These are phyloP conservation scores for Saturnispora halmiae DNA, from an alignment of 805 yeast genomes.

Conservation along the genomic window DNA sequence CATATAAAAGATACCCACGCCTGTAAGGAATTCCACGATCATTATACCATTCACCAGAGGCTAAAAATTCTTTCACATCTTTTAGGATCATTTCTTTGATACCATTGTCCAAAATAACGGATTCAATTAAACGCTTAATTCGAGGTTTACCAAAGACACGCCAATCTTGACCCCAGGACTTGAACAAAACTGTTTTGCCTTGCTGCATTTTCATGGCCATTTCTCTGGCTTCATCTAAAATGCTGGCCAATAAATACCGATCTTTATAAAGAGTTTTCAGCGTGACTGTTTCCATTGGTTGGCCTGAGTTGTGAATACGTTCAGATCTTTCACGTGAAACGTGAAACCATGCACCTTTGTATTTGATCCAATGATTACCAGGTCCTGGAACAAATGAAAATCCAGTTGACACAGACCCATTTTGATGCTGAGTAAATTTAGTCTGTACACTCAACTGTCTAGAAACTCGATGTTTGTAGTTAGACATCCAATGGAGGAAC, in stretches of 20 bases:
- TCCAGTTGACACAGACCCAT: slow-evolving; percentile 80
- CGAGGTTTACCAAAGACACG: slow-evolving; percentile 95
- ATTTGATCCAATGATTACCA: slow-evolving; percentile 81
- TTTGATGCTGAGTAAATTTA: slow-evolving; percentile 75
- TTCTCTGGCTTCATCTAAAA: slow-evolving; percentile 70
- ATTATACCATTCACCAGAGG: slow-evolving; percentile 83
- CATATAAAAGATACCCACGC: slow-evolving; percentile 86
- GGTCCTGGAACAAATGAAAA: slow-evolving; percentile 96
- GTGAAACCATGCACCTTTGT: slow-evolving; percentile 79
- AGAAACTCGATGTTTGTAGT: slow-evolving; percentile 61
- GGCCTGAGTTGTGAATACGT: slow-evolving; percentile 78
- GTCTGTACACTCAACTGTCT: slow-evolving; percentile 90
- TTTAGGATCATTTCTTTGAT: slow-evolving; percentile 53
- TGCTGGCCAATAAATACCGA: slow-evolving; percentile 54
- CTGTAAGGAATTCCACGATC: slow-evolving; percentile 97
- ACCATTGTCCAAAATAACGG: slow-evolving; percentile 77
- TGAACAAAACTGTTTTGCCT: slow-evolving; percentile 88
- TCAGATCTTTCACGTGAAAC: slow-evolving; percentile 89
- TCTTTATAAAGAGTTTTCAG: slow-evolving; percentile 84
- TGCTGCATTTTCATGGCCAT: slow-evolving; percentile 75
- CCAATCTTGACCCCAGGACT: slow-evolving; percentile 99
- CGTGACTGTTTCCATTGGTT: slow-evolving; percentile 95
- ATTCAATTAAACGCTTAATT: slow-evolving; percentile 70
- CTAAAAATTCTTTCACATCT: slow-evolving; percentile 76
- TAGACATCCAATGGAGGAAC: slow-evolving; percentile 96